Conservation (phyloP, 257 asterid species). For the Nicotiana otophora region DNA sequence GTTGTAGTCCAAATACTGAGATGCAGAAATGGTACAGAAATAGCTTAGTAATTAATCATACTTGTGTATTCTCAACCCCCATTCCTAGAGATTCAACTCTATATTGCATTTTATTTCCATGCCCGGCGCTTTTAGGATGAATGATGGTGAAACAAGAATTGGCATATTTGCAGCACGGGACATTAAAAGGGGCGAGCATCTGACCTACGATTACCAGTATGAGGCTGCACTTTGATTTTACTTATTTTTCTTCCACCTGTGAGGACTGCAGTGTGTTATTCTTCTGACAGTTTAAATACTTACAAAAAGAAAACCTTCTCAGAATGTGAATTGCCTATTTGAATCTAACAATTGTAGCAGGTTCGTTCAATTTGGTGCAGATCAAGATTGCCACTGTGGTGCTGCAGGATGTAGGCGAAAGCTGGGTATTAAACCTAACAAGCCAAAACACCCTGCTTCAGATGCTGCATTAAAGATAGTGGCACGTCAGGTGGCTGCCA, state of each 20-base stretch:
- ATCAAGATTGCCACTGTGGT: constrained; percentile 96
- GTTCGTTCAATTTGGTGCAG: constrained; percentile 99
- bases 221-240: constrained; percentile 18
- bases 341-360: constrained; percentile 66
- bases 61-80: not conserved
- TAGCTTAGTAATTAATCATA: not conserved
- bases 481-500: constrained; percentile 61
- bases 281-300: not conserved
- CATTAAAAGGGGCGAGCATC: constrained; percentile 83
- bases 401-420: constrained; percentile 76
- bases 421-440: constrained; percentile 82
- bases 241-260: not conserved
- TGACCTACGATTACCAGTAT: constrained; percentile 96
- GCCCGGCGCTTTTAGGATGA: constrained; percentile 50
- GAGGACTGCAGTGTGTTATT: not conserved
- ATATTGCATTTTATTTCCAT: constrained; percentile 11
- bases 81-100: not conserved
- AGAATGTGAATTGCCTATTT: constrained; percentile 6
- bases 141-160: constrained; percentile 94
- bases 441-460: constrained; percentile 55
- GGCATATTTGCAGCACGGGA: constrained; percentile 88
- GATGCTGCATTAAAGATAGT: constrained; percentile 68
- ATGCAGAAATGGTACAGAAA: constrained; percentile 89
- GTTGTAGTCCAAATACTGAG: constrained; percentile 96
- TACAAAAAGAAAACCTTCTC: not conserved